Evolutionary conservation across 1,284 basidiomycete species (phyloP), one percentile per base, ranked within the genome.

Genomic region (Jaminaea rosea): DNA sequence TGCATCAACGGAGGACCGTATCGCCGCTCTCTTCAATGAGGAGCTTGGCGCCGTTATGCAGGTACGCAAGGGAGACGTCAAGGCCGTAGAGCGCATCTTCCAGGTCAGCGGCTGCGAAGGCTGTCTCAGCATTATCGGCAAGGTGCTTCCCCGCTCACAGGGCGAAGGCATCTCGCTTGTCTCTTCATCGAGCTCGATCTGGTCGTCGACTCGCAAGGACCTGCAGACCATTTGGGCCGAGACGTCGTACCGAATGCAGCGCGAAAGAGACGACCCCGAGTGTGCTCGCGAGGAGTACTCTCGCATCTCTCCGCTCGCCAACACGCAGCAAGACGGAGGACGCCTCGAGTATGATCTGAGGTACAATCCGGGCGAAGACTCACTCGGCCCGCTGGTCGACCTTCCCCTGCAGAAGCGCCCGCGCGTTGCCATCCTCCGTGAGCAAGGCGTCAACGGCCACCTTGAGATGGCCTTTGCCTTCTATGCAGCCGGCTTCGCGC

Each of bases 401-500:
- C 47, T 48, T 13, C 56, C 58, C 5, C 44, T 61, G 13, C 59
- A 65, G 42, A 74, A 76, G 42, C 81, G 86, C 1, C 94, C 93
- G 7, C 86, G 84, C 72, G 89, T 99, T 17, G 93, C 91, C 27
- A 91, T 99, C 62, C 80, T 99, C 36, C 85, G 94, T 49, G 93
- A 99, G 75, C 93, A 98, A 75, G 94, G 93, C 63, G 92, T 98
- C 59, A 99, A 99, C 73, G 93, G 94, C 1, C 91, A 98, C 55
- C 80, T 90, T 45, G 93, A 99, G 79, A 97, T 99, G 93, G 94
- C 88, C 0, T 98, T 89, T 88, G 83, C 91, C 11, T 98, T 98
- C 78, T 80, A 84, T 26, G 84, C 82, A 1, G 92, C 92, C 15
- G 94, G 94, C 6, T 98, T 98, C 74, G 84, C 88, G 57, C 85